Evolutionary conservation across 441 rosid species (phyloP), one percentile per base, ranked within the genome.

Genomic region (Metrosideros polymorpha): DNA sequence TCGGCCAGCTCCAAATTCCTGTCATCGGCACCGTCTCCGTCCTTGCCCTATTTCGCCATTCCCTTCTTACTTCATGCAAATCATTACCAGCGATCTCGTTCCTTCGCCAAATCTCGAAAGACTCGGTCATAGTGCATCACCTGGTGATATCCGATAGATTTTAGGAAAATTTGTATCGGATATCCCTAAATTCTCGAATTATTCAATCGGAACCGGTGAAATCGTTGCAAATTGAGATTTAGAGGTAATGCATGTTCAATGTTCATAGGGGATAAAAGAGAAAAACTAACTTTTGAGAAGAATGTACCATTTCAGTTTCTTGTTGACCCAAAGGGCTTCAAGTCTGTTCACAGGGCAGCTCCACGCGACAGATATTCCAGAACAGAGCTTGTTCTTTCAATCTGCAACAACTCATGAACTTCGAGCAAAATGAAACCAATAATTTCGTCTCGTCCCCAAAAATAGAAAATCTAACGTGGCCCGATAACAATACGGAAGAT

Each of bases 391-490:
- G 35, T 59, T 59, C 9, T 6, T 59, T n/a, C 10, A n/a, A 6
- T n/a, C 3, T 13, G 35, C 66, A 59, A 59, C 22, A 14, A 4
- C 22, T 59, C 66, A 59, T 29, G 9, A 29, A 6, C 19, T 6
- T 3, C 0, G 76, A 63, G 25, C 43, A 17, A 30, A 30, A 61
- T 8, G 12, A 30, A 15, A 17, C 1, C 29, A 9, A 1, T 13
- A n/a, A 3, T 59, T 59, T 27, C 1, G 0, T 14, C 2, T 53
- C 7, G 66, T 59, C 24, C 75, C 24, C 12, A 17, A 18, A 32
- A 32, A 18, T 63, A 32, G 25, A 32, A 32, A 32, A 4, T 0
- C 0, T 1, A 1, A 32, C 0, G 1, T 63, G 0, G 43, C 43
- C 25, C 0, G 1, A 1, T 6, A 71, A 39, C 47, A 22, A 35